A percentile compares a stretch with the other conserved stretches of the same genome.
phyloP scores from a whole-genome alignment of 805 yeast genomes.

The Sugiyamaella floridensis region DNA sequence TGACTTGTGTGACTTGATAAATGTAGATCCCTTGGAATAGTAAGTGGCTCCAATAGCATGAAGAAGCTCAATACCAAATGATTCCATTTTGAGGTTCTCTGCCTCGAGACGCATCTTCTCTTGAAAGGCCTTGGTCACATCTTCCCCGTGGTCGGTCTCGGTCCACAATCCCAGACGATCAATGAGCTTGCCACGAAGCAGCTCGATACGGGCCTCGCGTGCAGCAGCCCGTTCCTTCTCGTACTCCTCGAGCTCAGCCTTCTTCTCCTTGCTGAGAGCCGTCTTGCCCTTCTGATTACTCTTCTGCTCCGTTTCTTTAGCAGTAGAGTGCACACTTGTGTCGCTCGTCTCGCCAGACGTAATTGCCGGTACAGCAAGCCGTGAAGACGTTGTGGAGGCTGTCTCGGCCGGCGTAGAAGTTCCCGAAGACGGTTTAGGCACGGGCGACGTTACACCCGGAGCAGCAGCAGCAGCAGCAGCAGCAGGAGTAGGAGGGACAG shows the following conservation, averaged over 20 bases:
- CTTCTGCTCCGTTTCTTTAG: constrained; percentile 28
- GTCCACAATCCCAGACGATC: constrained; percentile 49
- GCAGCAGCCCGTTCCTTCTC: constrained; percentile 73
- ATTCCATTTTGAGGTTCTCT: constrained; percentile 85
- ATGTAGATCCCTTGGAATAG: constrained; percentile 64
- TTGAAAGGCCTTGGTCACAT: constrained; percentile 55
- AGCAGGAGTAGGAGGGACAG: constrained; percentile 7
- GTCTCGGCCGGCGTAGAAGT: neutral
- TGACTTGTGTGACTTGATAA: constrained; percentile 58
- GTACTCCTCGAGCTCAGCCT: constrained; percentile 50
- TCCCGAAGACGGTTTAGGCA: neutral
- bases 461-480: constrained; percentile 6
- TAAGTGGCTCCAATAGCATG: constrained; percentile 75
- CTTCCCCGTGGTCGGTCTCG: constrained; percentile 57
- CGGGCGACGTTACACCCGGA: neutral
- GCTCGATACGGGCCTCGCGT: constrained; percentile 57
- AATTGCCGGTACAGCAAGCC: constrained; percentile 4
- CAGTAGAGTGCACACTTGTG: constrained; percentile 13
- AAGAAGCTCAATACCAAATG: constrained; percentile 85
- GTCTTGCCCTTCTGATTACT: constrained; percentile 23
- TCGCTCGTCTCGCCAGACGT: constrained; percentile 11
- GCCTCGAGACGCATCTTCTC: constrained; percentile 73
- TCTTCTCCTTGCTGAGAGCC: constrained; percentile 35
- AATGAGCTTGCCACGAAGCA: constrained; percentile 51
- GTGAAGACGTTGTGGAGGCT: neutral